Evolutionary conservation across 805 yeast genomes (phyloP), one percentile per base, ranked within the genome.

Genomic region (Candida insectalens): DNA sequence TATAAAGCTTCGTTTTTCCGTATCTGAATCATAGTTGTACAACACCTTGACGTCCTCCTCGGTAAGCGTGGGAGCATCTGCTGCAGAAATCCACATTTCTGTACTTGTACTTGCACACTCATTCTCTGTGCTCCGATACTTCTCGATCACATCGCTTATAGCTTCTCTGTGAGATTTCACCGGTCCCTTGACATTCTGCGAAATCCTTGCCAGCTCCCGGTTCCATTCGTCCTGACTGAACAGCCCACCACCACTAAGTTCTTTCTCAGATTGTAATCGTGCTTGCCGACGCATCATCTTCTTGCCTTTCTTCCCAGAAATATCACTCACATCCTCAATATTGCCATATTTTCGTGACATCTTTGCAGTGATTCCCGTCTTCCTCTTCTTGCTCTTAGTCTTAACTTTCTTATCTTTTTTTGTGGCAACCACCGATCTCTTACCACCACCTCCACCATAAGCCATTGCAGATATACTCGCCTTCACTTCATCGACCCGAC

Each of bases 281-380:
- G n/a, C n/a, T n/a, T n/a, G n/a, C n/a, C n/a, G n/a, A n/a, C n/a
- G n/a, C n/a, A n/a, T n/a, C n/a, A n/a, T n/a, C n/a, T n/a, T n/a
- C n/a, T n/a, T n/a, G n/a, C n/a, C n/a, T n/a, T n/a, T n/a, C n/a
- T n/a, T n/a, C n/a, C n/a, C n/a, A n/a, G 18, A 30, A n/a, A 5
- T 19, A 9, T 7, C 14, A 8, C 10, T 30, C 16, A 12, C 19
- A 10, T 15, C 27, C 17, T 10, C 18, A 5, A 8, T n/a, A 19
- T 30, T 17, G 8, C 5, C 19, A 14, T 31, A 31, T 21, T 31
- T 32, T 29, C 20, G 36, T 27, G 16, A 33, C 38, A 21, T 35
- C 34, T 20, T 36, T 27, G 32, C 32, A 26, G 22, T 23, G 26
- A 23, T 39, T 30, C 27, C 36, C 12, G 19, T 34, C 10, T 19